Conservation (phyloP, 345 rosid genomes). For the Passiflora organensis region DNA sequence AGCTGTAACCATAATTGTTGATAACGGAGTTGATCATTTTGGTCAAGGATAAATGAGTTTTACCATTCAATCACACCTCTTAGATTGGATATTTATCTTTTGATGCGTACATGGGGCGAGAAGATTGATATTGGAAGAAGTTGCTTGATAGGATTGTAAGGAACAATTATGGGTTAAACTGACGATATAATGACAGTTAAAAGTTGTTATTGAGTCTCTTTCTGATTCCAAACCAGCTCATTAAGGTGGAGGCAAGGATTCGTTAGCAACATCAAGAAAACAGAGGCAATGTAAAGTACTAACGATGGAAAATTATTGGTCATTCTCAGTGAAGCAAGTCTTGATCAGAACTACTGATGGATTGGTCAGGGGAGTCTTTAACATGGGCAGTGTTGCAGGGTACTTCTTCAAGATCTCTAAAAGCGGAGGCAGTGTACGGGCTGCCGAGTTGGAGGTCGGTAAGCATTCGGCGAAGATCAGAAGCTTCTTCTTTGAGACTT, state of each 20-base stretch:
- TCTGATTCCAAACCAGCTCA: conserved; percentile 19
- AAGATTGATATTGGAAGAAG: conserved; percentile 10
- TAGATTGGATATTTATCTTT: too few species aligned
- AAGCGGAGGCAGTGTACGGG: conserved; percentile 32
- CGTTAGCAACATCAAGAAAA: conserved; percentile 22
- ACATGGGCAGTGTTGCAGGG: conserved; percentile 43
- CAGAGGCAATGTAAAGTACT: conserved; percentile 14
- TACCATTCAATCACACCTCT: too few species aligned
- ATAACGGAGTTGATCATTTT: too few species aligned
- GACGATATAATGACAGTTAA: conserved; percentile 10
- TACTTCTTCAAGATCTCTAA: conserved; percentile 50
- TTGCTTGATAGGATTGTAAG: not conserved
- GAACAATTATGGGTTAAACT: not conserved
- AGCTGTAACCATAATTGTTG: too few species aligned
- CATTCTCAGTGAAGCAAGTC: conserved; percentile 38
- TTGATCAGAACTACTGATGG: conserved; percentile 33
- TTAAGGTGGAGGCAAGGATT: conserved; percentile 7
- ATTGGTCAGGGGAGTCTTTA: conserved; percentile 33
- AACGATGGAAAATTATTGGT: conserved; percentile 7
- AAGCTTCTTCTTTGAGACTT: conserved; percentile 73
- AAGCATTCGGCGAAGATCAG: conserved; percentile 70
- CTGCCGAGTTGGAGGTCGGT: conserved; percentile 43
- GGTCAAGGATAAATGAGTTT: too few species aligned
- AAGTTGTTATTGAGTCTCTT: conserved; percentile 29
- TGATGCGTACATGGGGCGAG: conserved; percentile 31